These are phyloP conservation scores for Penicillium sp. DNA, from an alignment of 2,329 filamentous ascomycete genomes.

Conservation along the genomic window DNA sequence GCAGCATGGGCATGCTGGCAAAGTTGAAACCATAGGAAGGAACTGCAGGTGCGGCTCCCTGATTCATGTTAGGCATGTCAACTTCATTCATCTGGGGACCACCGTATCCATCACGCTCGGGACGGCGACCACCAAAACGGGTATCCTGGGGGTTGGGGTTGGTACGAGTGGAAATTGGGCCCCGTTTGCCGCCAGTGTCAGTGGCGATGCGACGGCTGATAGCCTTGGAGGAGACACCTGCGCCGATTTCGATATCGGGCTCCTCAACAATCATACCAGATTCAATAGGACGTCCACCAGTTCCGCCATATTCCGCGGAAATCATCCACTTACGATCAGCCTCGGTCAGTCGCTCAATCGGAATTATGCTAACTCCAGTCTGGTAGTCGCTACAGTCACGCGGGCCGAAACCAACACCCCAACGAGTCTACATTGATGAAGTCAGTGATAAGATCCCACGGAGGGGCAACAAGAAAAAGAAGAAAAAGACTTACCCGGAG, in stretches of 20 bases:
- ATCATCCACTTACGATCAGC: conserved; percentile 97
- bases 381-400: conserved; percentile 96
- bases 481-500: conserved; percentile 58
- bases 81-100: conserved; percentile 21
- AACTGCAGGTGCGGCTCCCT: conserved; percentile 54
- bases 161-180: conserved; percentile 47
- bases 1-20: conserved; percentile 49
- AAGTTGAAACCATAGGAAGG: conserved; percentile 57
- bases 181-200: conserved; percentile 50
- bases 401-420: conserved; percentile 96
- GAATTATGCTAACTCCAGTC: conserved; percentile 88
- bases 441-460: background rate
- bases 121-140: conserved; percentile 31
- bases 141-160: conserved; percentile 21
- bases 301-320: conserved; percentile 88
- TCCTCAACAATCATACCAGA: conserved; percentile 88
- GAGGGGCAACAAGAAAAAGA: background rate
- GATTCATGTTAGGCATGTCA: conserved; percentile 39
- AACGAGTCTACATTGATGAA: conserved; percentile 65
- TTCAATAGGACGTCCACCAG: conserved; percentile 77
- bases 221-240: conserved; percentile 89
- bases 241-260: conserved; percentile 97
- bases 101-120: conserved; percentile 35
- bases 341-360: conserved; percentile 87
- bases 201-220: conserved; percentile 54